Evolutionary conservation across 2,329 filamentous ascomycete genomes (phyloP).

Genomic region (Ascochyta koolunga): DNA sequence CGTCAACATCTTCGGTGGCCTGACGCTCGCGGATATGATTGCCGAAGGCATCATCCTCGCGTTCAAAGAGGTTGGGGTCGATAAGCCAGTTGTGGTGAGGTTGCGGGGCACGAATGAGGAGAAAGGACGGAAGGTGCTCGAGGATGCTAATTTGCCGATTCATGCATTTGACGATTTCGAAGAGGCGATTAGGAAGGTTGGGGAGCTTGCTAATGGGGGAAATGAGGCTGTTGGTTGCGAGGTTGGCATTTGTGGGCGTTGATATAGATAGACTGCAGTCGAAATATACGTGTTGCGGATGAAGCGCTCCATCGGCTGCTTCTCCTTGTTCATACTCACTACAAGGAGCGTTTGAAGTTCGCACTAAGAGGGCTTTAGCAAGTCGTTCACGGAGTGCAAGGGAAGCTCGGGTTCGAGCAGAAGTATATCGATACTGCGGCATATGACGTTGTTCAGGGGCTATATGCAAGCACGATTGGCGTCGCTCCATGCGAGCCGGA

Average conservation of each 20-base stretch:
- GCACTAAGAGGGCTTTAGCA: not conserved
- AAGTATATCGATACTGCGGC: conserved; percentile 20
- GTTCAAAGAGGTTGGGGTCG: conserved; percentile 70
- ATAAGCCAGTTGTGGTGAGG: conserved; percentile 74
- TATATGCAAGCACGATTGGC: conserved; percentile 34
- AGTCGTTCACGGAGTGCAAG: not conserved
- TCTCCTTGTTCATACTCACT: too few relatives aligned
- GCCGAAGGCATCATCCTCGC: conserved; percentile 75
- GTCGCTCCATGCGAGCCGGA: conserved; percentile 26
- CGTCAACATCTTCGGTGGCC: conserved; percentile 73
- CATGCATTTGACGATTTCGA: conserved; percentile 78
- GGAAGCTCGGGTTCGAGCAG: not conserved
- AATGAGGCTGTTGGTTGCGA: conserved; percentile 3
- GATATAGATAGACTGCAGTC: not conserved
- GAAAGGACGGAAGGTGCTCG: conserved; percentile 71
- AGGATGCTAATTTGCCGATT: conserved; percentile 69
- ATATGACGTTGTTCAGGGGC: conserved; percentile 25
- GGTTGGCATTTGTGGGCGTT: not conserved
- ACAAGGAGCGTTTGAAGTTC: not conserved
- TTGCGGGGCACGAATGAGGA: conserved; percentile 77
- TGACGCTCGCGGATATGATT: conserved; percentile 82
- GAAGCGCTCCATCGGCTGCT: too few relatives aligned
- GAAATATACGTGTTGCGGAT: not conserved
- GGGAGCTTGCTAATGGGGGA: conserved; percentile 32
- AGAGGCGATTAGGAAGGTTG: conserved; percentile 59